Base-by-base conservation (phyloP, 345 rosid genomes). In the Eucalyptus curtisii region DNA sequence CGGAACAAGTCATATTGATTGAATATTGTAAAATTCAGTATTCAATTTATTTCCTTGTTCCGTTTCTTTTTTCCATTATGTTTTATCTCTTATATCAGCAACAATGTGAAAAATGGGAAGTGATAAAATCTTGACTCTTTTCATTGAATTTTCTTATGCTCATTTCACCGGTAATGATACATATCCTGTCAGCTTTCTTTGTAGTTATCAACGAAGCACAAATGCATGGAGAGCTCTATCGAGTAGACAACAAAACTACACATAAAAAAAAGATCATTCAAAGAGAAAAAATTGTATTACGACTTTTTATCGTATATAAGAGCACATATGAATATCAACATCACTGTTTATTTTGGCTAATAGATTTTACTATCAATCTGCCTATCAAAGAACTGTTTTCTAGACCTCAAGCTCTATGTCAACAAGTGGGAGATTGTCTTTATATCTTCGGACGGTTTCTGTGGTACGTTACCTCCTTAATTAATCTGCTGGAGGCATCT, bases 21-120 rank as follows among this genome's bases (percentile, higher is more conserved):
- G 30, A 55, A 24, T 55, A 22, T 2, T 55, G 61, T 55, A 55
- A 55, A 55, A 55, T 24, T 0, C 1, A 22, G 30, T 22, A 24
- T 55, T 24, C 61, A 24, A 55, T 55, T 55, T 55, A 55, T 55
- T 55, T 55, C 61, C 59, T 4, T 53, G 0, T 7, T 53, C 27
- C 0, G 10, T 53, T 53, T 53, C 25, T 53, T 22, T 22, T 53
- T 20, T 53, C 25, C 11, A 22, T 53, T 53, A 20, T 53, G 59
- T 53, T 53, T 53, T 53, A 22, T 53, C 59, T 53, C 27, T 53
- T 8, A 8, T 53, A 7, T 53, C 1, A 53, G 0, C 11, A 53
- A 1, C 5, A 4, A 22, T 53, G 59, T 20, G 11, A 53, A 53
- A 20, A 53, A 22, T 9, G 13, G 1, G 0, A 13, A 22, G 61